Evolutionary conservation across 345 rosid species (phyloP).

Genomic region (Citrus maxima): DNA sequence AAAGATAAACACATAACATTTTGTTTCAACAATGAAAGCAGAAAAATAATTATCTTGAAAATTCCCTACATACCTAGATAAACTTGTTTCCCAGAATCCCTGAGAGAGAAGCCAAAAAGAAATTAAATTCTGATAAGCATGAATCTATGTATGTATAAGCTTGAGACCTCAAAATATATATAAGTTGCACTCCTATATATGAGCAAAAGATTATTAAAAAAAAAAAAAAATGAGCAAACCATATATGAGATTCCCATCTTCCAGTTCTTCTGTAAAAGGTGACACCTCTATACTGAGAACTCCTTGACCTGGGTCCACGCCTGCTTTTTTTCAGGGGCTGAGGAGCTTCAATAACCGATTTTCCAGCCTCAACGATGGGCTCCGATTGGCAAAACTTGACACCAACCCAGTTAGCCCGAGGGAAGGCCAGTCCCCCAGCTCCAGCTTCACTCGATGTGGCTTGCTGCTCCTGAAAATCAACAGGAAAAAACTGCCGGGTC

Average conservation of each 20-base stretch:
- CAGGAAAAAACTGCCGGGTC: conserved; percentile 85
- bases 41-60: conserved; percentile 1
- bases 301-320: conserved; percentile 92
- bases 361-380: conserved; percentile 31
- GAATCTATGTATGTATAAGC: too few species aligned
- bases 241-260: conserved; percentile 99
- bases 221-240: conserved; percentile 38
- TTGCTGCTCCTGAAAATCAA: conserved; percentile 40
- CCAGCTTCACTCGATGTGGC: conserved; percentile 25
- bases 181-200: neutral
- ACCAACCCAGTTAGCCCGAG: conserved; percentile 64
- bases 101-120: conserved; percentile 31
- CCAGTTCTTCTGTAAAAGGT: conserved; percentile 97
- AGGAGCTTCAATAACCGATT: conserved; percentile 32
- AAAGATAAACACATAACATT: neutral
- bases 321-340: conserved; percentile 87
- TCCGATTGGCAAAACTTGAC: conserved; percentile 67
- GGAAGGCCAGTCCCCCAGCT: conserved; percentile 32
- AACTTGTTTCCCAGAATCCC: conserved; percentile 99
- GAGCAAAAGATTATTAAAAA: neutral
- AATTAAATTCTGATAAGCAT: conserved; percentile 3
- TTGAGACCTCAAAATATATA: neutral
- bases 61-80: conserved; percentile 69
- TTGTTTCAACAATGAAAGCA: conserved; percentile 18
- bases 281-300: conserved; percentile 97